Base-by-base conservation (phyloP, 345 rosid genomes). In the Mallotus nudiflorus region DNA sequence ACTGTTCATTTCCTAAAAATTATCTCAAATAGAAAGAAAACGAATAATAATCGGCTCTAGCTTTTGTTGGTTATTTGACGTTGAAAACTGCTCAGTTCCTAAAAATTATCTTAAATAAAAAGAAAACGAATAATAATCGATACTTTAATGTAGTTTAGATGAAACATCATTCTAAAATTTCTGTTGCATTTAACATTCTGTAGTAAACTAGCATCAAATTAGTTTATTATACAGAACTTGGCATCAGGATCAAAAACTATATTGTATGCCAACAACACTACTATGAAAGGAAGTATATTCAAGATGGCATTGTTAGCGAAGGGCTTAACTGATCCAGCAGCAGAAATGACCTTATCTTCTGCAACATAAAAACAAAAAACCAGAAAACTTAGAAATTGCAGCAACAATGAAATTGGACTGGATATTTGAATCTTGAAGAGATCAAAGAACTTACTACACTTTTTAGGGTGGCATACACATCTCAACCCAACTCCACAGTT, bases 401-500 rank as follows among this genome's bases (percentile, higher is more conserved):
- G 12, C 37, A 27, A 48, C 24, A 37, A 33, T 6, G 31, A 55
- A 28, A 48, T 44, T 27, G 25, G 25, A 25, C n/a, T 29, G 55
- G 11, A 14, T 13, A 19, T 1, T n/a, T 25, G 9, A 55, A 9
- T 4, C 3, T 6, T 28, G 15, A 27, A n/a, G 31, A 27, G 28
- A 66, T 65, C 7, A 54, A 6, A 19, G 14, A 9, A 75, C 89
- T 88, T 77, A 88, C 93, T 88, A 71, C 93, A 88, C 55, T 88
- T 71, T 70, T 78, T 74, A 28, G 90, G 81, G 62, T 90, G 91
- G 73, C 96, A 90, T 9, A 88, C 67, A 77, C 96, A 90, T 70
- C 67, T 82, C 55, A 83, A 65, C 68, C 86, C 96, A 70, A 75
- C 82, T 12, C 91, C 91, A 56, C 96, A 88, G 51, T 79, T 85